These are phyloP conservation scores for Skeletonema costatum DNA, from an alignment of 108 stramenopile species.

Conservation along the genomic window DNA sequence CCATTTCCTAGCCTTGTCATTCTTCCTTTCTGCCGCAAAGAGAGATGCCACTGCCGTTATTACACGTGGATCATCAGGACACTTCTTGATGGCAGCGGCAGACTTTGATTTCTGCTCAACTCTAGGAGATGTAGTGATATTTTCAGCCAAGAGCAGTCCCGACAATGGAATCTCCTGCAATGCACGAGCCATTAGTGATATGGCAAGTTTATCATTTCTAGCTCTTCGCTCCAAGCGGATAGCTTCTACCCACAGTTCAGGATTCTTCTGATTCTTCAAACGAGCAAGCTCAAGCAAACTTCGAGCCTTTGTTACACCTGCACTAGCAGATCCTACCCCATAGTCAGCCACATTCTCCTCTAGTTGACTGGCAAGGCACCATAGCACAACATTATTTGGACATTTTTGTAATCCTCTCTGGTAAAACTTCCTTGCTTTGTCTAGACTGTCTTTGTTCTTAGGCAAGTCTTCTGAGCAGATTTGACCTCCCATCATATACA, in stretches of 20 bases:
- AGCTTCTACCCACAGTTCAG: slow-evolving; percentile 90
- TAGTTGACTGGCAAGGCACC: slow-evolving; percentile 89
- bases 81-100: slow-evolving; percentile 90
- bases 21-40: slow-evolving; percentile 90
- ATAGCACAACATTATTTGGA: slow-evolving; percentile 80
- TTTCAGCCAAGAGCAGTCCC: slow-evolving; percentile 91
- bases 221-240: slow-evolving; percentile 91
- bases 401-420: slow-evolving; percentile 82
- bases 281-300: slow-evolving; percentile 94
- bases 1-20: slow-evolving; percentile 96
- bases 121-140: slow-evolving; percentile 83
- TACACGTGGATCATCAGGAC: slow-evolving; percentile 91
- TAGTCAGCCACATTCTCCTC: slow-evolving; percentile 73
- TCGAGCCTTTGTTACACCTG: slow-evolving; percentile 89
- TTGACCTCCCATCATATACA: slow-evolving; percentile 98
- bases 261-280: slow-evolving; percentile 78
- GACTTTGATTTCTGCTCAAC: slow-evolving; percentile 90
- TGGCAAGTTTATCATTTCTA: slow-evolving; percentile 82
- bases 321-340: slow-evolving; percentile 36
- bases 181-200: slow-evolving; percentile 92
- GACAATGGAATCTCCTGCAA: slow-evolving; percentile 94
- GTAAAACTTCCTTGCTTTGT: slow-evolving; percentile 76
- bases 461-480: slow-evolving; percentile 79
- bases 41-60: slow-evolving; percentile 91
- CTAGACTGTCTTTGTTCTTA: slow-evolving; percentile 60